phyloP scores from a whole-genome alignment of 331 rosid genomes.

The Quercus phellos region DNA sequence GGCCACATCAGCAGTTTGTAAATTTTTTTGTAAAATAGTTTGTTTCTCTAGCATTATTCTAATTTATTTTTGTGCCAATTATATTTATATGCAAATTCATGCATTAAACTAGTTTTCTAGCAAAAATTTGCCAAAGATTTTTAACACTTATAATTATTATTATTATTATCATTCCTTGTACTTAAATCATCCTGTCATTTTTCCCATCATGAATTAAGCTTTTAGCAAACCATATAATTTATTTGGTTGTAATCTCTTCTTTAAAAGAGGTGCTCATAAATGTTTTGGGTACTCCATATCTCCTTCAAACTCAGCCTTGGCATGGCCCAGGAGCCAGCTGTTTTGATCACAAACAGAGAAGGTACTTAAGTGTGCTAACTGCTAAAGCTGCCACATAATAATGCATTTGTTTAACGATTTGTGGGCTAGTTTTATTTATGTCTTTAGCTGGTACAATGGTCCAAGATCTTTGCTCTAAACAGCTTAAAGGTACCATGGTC shows the following conservation, averaged over 20 bases:
- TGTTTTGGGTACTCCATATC: background rate
- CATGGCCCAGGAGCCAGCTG: slow-evolving; percentile 25
- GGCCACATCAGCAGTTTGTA: too few species aligned
- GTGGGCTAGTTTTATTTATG: slow-evolving; percentile 45
- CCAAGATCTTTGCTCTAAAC: slow-evolving; percentile 26
- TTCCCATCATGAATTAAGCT: background rate
- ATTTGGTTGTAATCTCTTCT: too few species aligned
- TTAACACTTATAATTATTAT: too few species aligned
- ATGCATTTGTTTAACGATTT: slow-evolving; percentile 26
- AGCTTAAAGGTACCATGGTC: slow-evolving; percentile 22
- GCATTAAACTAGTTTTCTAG: too few species aligned
- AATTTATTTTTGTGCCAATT: too few species aligned
- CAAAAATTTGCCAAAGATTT: too few species aligned
- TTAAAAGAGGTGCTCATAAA: too few species aligned
- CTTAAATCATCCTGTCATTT: background rate
- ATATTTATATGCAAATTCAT: too few species aligned
- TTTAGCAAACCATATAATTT: background rate
- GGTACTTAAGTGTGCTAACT: slow-evolving; percentile 26
- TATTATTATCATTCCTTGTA: too few species aligned
- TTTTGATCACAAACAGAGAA: slow-evolving; percentile 23
- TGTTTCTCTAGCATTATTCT: too few species aligned
- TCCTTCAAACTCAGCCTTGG: slow-evolving; percentile 26
- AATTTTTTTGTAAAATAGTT: too few species aligned
- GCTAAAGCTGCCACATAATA: slow-evolving; percentile 34
- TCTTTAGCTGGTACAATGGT: slow-evolving; percentile 21